These are phyloP conservation scores for Borealophlyctis nickersoniae DNA, from an alignment of 192 early-diverging fungal species.

Conservation along the genomic window DNA sequence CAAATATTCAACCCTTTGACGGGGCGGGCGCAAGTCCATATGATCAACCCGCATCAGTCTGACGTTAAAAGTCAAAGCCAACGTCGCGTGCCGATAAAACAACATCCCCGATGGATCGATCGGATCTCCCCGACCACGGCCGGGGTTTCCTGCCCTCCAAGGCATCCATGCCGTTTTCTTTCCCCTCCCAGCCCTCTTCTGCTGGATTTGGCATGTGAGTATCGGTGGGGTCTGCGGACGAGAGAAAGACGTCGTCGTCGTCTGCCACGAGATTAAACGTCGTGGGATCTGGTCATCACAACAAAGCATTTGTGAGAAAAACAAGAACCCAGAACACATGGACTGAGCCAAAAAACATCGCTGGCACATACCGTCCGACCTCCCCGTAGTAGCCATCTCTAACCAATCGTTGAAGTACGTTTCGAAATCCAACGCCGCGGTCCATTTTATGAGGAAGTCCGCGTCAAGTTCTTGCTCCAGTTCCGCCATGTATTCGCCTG, in stretches of 20 bases:
- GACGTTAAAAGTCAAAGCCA: too few species aligned
- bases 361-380: conserved; percentile 36
- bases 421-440: conserved; percentile 49
- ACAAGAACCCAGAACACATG: neutral
- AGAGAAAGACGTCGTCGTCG: neutral
- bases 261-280: conserved; percentile 1
- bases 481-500: conserved; percentile 23
- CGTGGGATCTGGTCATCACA: conserved; percentile 9
- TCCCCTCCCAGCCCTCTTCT: neutral
- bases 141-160: conserved; percentile 10
- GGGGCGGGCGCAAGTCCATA: too few species aligned
- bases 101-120: conserved; percentile 22
- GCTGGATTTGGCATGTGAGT: too few species aligned
- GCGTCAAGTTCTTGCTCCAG: conserved; percentile 41
- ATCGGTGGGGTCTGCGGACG: neutral
- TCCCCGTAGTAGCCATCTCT: conserved; percentile 41
- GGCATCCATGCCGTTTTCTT: neutral
- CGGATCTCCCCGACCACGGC: conserved; percentile 28
- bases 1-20: too few species aligned
- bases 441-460: conserved; percentile 47
- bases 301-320: neutral
- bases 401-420: conserved; percentile 45
- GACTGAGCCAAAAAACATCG: neutral
- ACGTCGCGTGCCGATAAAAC: too few species aligned
- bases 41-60: too few species aligned